phyloP scores from a whole-genome alignment of 805 yeast species.

The Candida cerambycidarum region DNA sequence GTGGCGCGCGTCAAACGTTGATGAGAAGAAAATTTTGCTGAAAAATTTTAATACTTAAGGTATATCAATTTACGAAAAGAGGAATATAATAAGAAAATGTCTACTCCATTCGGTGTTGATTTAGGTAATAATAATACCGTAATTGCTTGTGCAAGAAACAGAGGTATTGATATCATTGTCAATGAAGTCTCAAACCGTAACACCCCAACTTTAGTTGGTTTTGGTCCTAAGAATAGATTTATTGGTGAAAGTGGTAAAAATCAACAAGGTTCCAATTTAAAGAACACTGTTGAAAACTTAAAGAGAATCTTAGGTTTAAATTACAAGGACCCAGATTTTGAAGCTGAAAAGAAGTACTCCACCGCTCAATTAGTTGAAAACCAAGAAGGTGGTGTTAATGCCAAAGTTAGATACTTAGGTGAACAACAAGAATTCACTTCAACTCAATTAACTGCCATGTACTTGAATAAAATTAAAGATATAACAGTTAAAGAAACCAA shows the following conservation, averaged over 20 bases:
- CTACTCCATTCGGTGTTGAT: conserved; percentile 96
- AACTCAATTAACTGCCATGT: conserved; percentile 93
- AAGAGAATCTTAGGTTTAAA: conserved; percentile 88
- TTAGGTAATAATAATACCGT: conserved; percentile 94
- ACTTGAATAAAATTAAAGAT: conserved; percentile 83
- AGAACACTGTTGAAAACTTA: conserved; percentile 93
- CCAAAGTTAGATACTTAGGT: conserved; percentile 82
- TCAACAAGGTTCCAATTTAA: conserved; percentile 93
- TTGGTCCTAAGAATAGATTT: conserved; percentile 83
- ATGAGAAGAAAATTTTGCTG: conserved; percentile 7
- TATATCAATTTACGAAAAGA: not conserved
- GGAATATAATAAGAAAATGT: conserved; percentile 48
- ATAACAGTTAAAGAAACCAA: conserved; percentile 81
- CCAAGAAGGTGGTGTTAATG: conserved; percentile 73
- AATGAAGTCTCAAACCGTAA: conserved; percentile 98
- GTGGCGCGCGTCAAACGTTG: conserved; percentile 6
- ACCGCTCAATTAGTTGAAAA: conserved; percentile 70
- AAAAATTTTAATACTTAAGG: conserved; percentile 8
- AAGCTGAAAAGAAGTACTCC: conserved; percentile 69
- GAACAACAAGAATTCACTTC: conserved; percentile 77
- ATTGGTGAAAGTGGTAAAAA: conserved; percentile 96
- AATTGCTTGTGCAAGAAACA: conserved; percentile 92
- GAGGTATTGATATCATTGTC: conserved; percentile 97
- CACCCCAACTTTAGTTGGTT: conserved; percentile 90
- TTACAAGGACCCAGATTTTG: conserved; percentile 72